A percentile compares a stretch with the other conserved stretches of the same genome.
Conservation (phyloP, 2,329 filamentous ascomycete genomes). For the Cladophialophora exuberans region DNA sequence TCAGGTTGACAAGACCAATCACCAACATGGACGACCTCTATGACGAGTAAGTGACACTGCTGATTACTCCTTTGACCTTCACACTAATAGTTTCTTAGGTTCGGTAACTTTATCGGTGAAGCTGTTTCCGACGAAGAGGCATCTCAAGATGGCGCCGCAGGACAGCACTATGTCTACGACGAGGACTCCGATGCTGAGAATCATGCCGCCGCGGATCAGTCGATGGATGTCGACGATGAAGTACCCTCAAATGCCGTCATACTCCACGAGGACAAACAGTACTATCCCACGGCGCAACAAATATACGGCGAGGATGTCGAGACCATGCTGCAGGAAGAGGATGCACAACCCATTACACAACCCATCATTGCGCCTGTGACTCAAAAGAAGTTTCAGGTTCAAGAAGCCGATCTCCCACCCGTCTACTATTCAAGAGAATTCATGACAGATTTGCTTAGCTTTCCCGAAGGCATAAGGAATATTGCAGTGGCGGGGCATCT, state of each 20-base stretch:
- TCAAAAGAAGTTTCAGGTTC: constrained; percentile 93
- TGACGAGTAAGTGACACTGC: constrained; percentile 70
- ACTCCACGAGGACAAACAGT: constrained; percentile 98
- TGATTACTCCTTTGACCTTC: constrained; percentile 1
- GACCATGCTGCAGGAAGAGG: constrained; percentile 94
- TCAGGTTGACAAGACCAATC: background rate
- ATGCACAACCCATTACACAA: constrained; percentile 87
- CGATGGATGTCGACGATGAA: constrained; percentile 93
- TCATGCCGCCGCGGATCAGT: constrained; percentile 68
- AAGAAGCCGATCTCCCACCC: constrained; percentile 86
- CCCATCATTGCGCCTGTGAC: constrained; percentile 93
- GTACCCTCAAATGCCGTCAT: constrained; percentile 96
- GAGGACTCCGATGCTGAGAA: constrained; percentile 68
- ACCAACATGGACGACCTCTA: constrained; percentile 58
- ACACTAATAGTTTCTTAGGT: constrained; percentile 57
- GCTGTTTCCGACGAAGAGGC: constrained; percentile 87
- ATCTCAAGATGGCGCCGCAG: constrained; percentile 72
- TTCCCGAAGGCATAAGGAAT: constrained; percentile 91
- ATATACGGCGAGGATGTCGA: constrained; percentile 94
- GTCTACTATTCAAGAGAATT: constrained; percentile 88
- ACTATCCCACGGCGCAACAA: constrained; percentile 97
- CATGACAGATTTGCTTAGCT: constrained; percentile 95
- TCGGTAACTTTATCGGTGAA: constrained; percentile 98
- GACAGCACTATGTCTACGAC: constrained; percentile 78
- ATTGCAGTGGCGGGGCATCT: constrained; percentile 89